Base-by-base conservation (phyloP, 306 rosid genomes). In the Fragaria ananassa region DNA sequence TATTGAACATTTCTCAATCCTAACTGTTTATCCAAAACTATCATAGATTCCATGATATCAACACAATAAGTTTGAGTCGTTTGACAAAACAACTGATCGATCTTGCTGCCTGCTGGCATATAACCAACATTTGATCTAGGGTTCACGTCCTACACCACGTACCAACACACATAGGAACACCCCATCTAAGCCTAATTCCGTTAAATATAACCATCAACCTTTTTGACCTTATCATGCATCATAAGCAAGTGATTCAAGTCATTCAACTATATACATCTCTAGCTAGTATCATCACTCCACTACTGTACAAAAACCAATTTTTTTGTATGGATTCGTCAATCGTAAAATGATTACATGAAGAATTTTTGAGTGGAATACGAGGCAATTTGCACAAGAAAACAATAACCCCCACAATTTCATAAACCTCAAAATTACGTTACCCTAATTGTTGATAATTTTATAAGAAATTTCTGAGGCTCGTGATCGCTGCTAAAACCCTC, bases 361-460 rank as follows among this genome's bases (percentile, higher is more conserved):
- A 79, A 79, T 86, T 87, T 75, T 66, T 29, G 67, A 80, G 87
- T 76, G 90, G 88, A 74, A 87, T 78, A 84, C 86, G 82, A 81
- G 82, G 88, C 83, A 81, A 34, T 47, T 31, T 66, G 58, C 63
- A 39, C 62, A 25, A 77, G 61, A 51, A 65, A 61, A 51, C 76
- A 70, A 39, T 34, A 74, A 51, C 81, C 51, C 80, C 45, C 81
- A 76, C 81, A 85, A 37, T 71, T 66, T 75, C 63, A 68, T 60
- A 53, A 37, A 74, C 4, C 69, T 62, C 51, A 25, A 70, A 75
- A 69, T 27, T 68, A 27, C 34, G 65, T 56, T 51, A 39, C 21
- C 34, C 27, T 12, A 1, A 29, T 18, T 25, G 12, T 3, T n/a
- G 21, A 14, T n/a, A 2, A 31, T 21, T 49, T 23, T 25, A 14